Conservation (phyloP, 1,139 yeast species). For the Yamadazyma dendronema region DNA sequence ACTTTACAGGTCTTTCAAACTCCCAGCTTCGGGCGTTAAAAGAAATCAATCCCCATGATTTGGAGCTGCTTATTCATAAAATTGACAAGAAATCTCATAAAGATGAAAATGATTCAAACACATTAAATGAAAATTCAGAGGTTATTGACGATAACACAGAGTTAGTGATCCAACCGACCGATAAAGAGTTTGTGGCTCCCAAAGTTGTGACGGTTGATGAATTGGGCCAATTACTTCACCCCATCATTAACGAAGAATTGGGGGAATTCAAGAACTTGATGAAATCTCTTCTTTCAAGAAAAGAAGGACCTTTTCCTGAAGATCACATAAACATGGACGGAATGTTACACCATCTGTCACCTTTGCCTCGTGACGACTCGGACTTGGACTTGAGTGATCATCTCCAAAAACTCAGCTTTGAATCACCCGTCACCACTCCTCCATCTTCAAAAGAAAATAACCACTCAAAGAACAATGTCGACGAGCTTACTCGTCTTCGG, state of each 20-base stretch:
- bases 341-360: conserved; percentile 3
- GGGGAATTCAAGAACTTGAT: conserved; percentile 15
- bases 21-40: neutral
- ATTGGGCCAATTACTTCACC: conserved; percentile 14
- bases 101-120: conserved; percentile 8
- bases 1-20: conserved; percentile 5
- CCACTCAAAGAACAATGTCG: neutral
- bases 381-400: conserved; percentile 5
- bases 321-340: too few relatives aligned
- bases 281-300: conserved; percentile 4
- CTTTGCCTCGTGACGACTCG: conserved; percentile 2
- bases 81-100: conserved; percentile 6
- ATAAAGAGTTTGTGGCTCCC: conserved; percentile 15
- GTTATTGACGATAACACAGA: conserved; percentile 8
- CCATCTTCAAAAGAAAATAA: conserved; percentile 14
- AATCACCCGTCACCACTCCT: conserved; percentile 18
- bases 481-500: conserved; percentile 8
- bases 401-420: conserved; percentile 6
- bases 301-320: neutral
- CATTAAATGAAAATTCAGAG: conserved; percentile 5
- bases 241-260: conserved; percentile 17
- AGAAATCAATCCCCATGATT: conserved; percentile 8
- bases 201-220: conserved; percentile 11
- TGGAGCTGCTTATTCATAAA: conserved; percentile 7
- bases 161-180: conserved; percentile 28